Evolutionary conservation across 345 rosid genomes (phyloP).

Genomic region (Angophora floribunda): DNA sequence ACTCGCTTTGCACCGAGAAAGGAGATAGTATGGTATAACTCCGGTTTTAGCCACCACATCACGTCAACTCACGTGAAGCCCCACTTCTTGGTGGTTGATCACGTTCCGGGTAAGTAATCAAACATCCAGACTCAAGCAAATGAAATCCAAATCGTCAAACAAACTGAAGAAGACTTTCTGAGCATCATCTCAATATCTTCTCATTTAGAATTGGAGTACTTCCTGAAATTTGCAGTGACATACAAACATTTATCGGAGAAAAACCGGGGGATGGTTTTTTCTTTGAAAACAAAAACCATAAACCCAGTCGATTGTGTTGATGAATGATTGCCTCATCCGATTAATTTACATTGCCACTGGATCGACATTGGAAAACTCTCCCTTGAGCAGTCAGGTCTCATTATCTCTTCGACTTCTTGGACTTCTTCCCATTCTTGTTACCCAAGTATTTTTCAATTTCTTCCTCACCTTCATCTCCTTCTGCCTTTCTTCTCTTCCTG

Average conservation of each 20-base stretch:
- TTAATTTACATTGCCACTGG: not conserved
- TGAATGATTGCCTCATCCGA: not conserved
- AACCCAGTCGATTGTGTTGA: not conserved
- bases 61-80: not conserved
- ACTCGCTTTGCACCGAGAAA: not conserved
- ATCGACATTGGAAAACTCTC: not conserved
- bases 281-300: not conserved
- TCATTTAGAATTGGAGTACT: not conserved
- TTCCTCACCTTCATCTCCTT: conserved; percentile 42
- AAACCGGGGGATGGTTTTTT: not conserved
- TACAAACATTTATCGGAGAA: not conserved
- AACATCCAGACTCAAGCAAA: not conserved
- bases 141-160: not conserved
- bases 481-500: conserved; percentile 24
- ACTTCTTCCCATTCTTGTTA: conserved; percentile 26
- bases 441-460: conserved; percentile 46
- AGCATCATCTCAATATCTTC: not conserved
- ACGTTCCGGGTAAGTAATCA: not conserved
- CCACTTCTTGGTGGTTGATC: not conserved
- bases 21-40: not conserved
- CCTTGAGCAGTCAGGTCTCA: not conserved
- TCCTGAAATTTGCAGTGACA: not conserved
- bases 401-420: conserved; percentile 27
- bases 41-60: not conserved
- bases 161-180: not conserved